Evolutionary conservation across 2,329 filamentous ascomycete genomes (phyloP), one percentile per base, ranked within the genome.

Genomic region (Orbilia ellipsospora): DNA sequence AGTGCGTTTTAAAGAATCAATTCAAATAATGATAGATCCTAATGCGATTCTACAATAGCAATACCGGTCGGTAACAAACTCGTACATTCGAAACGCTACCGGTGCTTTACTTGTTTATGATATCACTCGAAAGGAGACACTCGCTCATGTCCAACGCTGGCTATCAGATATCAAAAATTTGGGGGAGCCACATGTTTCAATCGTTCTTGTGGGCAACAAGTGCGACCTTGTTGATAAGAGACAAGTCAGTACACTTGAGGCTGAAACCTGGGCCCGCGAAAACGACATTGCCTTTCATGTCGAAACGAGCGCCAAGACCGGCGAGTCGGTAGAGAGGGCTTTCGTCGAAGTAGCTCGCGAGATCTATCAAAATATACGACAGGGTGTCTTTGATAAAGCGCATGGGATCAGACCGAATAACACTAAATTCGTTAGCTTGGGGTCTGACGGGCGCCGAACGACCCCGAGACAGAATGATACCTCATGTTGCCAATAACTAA

Each of bases 351-450:
- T 98, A 13, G 93, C 95, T 18, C 93, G 97, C 85, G 87, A 94
- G 82, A 98, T 99, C 84, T 96, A 96, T 81, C 90, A 94, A 82
- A 98, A 98, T 80, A 97, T 99, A 77, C 93, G 97, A 84, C 92
- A 92, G 0, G 95, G 95, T 10, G 92, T 89, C 81, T 98, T 98
- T 82, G 94, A 99, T 82, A 87, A 94, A 80, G 88, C 94, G 81
- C 94, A 91, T 76, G 95, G 95, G 26, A 94, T 99, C 76, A 98
- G 97, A 83, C 90, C 64, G 13, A 78, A 78, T 26, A 77, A 68
- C 7, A 67, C 70, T 15, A 78, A 73, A 52, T n/a, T 15, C 15
- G 57, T 64, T 4, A 68, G 57, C 20, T 28, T 74, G 20, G 57
- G 50, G 10, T 59, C 55, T n/a, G 70, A 74, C 28, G 63, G 51